phyloP scores from a whole-genome alignment of 2,329 filamentous ascomycete genomes.

The Cercospora sesami region DNA sequence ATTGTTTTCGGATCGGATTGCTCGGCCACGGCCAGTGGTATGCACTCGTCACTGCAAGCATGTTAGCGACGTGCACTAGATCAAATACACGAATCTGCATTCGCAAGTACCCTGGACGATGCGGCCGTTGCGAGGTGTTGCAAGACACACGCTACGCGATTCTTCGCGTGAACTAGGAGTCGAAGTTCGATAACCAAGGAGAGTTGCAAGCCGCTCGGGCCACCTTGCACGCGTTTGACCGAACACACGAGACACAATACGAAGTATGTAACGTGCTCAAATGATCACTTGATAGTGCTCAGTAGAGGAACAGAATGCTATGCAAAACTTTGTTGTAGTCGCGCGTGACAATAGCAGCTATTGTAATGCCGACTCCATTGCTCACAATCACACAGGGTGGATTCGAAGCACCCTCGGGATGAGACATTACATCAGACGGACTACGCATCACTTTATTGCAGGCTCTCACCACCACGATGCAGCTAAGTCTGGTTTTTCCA shows the following conservation, averaged over 20 bases:
- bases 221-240: neutral
- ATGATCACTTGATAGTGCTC: neutral
- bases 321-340: neutral
- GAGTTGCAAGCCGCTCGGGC: neutral
- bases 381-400: neutral
- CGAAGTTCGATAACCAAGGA: neutral
- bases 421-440: slow-evolving; percentile 10
- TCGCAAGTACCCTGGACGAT: slow-evolving; percentile 20
- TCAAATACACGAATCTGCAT: neutral
- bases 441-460: neutral
- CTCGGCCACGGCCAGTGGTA: slow-evolving; percentile 1
- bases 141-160: slow-evolving; percentile 11
- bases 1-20: slow-evolving; percentile 11
- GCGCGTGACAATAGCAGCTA: neutral
- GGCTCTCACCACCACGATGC: neutral
- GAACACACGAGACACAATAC: neutral
- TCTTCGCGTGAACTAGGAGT: neutral
- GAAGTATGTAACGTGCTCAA: neutral
- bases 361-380: neutral
- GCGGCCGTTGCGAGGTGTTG: slow-evolving; percentile 17
- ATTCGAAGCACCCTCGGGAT: neutral
- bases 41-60: slow-evolving; percentile 21
- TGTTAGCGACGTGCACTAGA: slow-evolving; percentile 16
- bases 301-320: neutral
- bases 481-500: neutral